These are phyloP conservation scores for Blastobotrys aristatus DNA, from an alignment of 1,139 yeast genomes.

Conservation along the genomic window DNA sequence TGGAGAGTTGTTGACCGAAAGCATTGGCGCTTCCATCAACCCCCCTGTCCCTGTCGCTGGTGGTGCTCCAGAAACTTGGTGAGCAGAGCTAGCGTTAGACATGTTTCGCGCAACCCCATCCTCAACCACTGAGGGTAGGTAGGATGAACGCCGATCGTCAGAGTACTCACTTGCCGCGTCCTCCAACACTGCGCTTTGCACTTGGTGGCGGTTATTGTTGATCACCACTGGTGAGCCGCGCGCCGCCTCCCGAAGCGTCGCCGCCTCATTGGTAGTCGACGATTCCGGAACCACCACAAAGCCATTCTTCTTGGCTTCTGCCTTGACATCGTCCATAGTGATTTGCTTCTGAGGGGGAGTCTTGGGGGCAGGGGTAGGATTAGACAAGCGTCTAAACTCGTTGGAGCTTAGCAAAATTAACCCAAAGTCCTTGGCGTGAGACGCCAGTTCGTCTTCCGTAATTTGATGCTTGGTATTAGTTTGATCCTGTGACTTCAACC, in stretches of 20 bases:
- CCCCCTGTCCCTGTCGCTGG: background rate
- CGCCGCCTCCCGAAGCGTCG: constrained; percentile 21
- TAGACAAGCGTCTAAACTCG: constrained; percentile 18
- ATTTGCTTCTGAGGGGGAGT: constrained; percentile 5
- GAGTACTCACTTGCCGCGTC: constrained; percentile 15
- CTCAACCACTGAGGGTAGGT: constrained; percentile 15
- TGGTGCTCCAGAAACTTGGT: background rate
- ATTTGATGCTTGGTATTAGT: background rate
- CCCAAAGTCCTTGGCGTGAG: constrained; percentile 16
- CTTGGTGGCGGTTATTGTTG: constrained; percentile 14
- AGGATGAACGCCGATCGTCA: constrained; percentile 8
- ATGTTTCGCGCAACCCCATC: constrained; percentile 13
- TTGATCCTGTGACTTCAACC: constrained; percentile 5
- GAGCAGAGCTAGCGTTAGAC: background rate
- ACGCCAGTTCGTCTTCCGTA: constrained; percentile 20
- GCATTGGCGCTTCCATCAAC: constrained; percentile 9
- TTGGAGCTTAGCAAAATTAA: constrained; percentile 22
- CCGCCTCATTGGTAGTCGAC: background rate
- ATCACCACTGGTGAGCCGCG: constrained; percentile 25
- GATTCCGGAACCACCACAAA: constrained; percentile 15
- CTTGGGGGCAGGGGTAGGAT: constrained; percentile 6
- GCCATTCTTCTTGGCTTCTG: constrained; percentile 29
- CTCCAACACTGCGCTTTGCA: constrained; percentile 25
- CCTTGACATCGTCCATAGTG: constrained; percentile 28
- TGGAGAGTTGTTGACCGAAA: constrained; percentile 5